Evolutionary conservation across 2,329 filamentous ascomycete species (phyloP), one percentile per base, ranked within the genome.

Genomic region (Fusarium acutatum): DNA sequence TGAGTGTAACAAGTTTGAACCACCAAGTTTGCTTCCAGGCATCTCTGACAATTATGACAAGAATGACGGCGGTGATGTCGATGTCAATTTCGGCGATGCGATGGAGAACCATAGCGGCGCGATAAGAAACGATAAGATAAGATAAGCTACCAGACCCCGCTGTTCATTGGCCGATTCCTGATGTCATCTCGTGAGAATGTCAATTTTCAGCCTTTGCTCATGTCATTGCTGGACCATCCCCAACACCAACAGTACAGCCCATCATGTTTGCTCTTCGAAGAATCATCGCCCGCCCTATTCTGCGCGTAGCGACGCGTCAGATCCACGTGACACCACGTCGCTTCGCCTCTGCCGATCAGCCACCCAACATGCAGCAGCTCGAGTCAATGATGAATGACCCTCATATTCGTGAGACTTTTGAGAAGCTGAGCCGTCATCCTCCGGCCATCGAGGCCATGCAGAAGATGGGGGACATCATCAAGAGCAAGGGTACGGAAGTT

Each of bases 321-420:
- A 50, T 75, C 1, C 73, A 74, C 17, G 67, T 34, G 47, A 74
- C 73, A 1, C 37, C 67, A 1, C 67, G 58, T 22, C 71, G 59
- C 18, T 50, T 58, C 28, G 73, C 73, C 38, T 58, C 73, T 6
- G 70, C 73, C 1, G 61, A 71, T 3, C 63, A 67, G n/a, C 70
- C 70, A 5, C 62, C 72, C 22, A 74, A 71, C 35, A n/a, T 71
- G 67, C 49, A 59, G 9, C 32, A 67, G n/a, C n/a, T 67, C 11
- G 67, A 75, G 35, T 53, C 69, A 22, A 75, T 75, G 63, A 75
- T 75, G 73, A 71, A 75, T 41, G 73, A 75, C 50, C 73, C 73
- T 38, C 59, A 60, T 32, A 54, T 75, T 40, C 61, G 70, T 13
- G 73, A 75, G 26, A 72, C 73, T 2, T 70, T 75, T 10, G 71